These are phyloP conservation scores for Excoecaria cochinchinensis DNA, from an alignment of 345 rosid species.

Conservation along the genomic window DNA sequence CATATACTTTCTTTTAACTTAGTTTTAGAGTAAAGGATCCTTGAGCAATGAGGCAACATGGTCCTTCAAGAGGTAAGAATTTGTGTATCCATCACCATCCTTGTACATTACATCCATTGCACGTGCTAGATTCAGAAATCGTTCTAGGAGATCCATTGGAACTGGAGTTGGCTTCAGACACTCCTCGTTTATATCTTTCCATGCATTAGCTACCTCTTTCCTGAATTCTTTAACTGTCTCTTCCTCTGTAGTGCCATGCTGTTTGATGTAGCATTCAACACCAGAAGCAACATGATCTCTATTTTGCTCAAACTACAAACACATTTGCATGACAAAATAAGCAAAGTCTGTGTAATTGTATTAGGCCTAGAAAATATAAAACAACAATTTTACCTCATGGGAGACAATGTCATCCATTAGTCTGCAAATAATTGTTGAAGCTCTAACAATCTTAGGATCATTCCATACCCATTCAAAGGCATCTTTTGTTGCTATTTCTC, in stretches of 20 bases:
- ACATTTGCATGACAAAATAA: too few species aligned
- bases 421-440: slow-evolving; percentile 6
- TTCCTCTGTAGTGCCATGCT: slow-evolving; percentile 5
- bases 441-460: slow-evolving; percentile 6
- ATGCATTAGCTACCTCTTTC: not conserved
- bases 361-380: too few species aligned
- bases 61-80: not conserved
- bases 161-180: not conserved
- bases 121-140: slow-evolving; percentile 1
- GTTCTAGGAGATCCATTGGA: not conserved
- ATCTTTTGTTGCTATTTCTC: not conserved
- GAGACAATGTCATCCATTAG: slow-evolving; percentile 21
- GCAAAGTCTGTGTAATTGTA: too few species aligned
- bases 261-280: slow-evolving; percentile 19
- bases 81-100: slow-evolving; percentile 14
- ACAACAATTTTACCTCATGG: slow-evolving; percentile 16
- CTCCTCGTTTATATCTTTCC: slow-evolving; percentile 22
- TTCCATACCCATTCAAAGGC: slow-evolving; percentile 14
- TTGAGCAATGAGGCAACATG: not conserved
- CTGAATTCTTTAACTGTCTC: not conserved
- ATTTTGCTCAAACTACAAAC: slow-evolving; percentile 11
- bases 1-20: too few species aligned
- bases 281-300: slow-evolving; percentile 12
- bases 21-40: not conserved
- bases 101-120: slow-evolving; percentile 3